Evolutionary conservation across 2,329 filamentous ascomycete genomes (phyloP).

Genomic region (Clonostachys rhizophaga): DNA sequence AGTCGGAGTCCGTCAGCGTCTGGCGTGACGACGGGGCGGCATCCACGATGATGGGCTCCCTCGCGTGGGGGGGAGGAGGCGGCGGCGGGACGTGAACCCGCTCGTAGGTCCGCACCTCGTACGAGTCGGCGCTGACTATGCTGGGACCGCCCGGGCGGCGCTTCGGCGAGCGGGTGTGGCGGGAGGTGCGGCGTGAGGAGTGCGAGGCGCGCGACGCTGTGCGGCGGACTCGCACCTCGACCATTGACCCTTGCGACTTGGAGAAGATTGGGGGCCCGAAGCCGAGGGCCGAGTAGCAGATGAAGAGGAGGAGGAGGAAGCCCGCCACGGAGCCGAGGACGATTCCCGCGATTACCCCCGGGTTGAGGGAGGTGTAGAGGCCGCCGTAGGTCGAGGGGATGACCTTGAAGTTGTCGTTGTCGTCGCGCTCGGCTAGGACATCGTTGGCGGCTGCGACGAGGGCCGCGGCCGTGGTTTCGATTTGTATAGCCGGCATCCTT

Average conservation of each 20-base stretch:
- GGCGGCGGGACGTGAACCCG: conserved; percentile 1
- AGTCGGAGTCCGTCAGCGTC: conserved; percentile 11
- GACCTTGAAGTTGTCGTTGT: conserved; percentile 11
- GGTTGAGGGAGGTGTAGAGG: conserved; percentile 30
- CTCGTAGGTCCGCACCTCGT: conserved; percentile 17
- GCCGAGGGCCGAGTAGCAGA: conserved; percentile 45
- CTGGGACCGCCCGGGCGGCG: conserved; percentile 8
- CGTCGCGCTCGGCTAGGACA: conserved; percentile 8
- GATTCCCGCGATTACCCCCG: conserved; percentile 36
- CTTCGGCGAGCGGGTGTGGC: conserved; percentile 9
- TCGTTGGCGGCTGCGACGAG: conserved; percentile 1
- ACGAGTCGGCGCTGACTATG: conserved; percentile 15
- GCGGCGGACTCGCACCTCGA: conserved; percentile 3
- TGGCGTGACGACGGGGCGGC: conserved; percentile 10
- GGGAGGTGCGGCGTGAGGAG: conserved; percentile 6
- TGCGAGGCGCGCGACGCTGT: conserved; percentile 5
- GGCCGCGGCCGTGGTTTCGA: no score
- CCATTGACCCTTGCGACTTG: conserved; percentile 5
- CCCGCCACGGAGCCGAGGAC: conserved; percentile 40
- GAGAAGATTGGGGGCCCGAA: conserved; percentile 26
- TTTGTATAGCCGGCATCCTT: no score
- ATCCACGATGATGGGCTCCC: conserved; percentile 15
- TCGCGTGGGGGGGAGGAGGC: not conserved
- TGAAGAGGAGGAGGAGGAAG: conserved; percentile 46
- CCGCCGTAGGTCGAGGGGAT: conserved; percentile 27